A percentile compares a stretch with the other conserved stretches of the same genome.
Evolutionary conservation across 768 basidiomycete species (phyloP).

Genomic region (Phylloporus rhodoxanthus): DNA sequence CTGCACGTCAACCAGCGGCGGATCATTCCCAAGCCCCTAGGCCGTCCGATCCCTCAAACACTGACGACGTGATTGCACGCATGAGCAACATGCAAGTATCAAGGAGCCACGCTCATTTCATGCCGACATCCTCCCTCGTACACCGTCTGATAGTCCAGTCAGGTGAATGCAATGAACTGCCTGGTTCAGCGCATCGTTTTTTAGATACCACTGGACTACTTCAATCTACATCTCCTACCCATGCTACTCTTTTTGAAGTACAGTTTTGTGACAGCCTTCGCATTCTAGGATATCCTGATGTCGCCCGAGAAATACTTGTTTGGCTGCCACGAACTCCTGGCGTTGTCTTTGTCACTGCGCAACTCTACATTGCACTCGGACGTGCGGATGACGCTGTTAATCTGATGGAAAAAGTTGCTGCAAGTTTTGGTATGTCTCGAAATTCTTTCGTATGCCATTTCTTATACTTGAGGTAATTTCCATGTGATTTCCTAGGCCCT

Average conservation of each 20-base stretch:
- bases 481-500: constrained; percentile 34
- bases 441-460: neutral
- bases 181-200: constrained; percentile 62
- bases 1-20: constrained; percentile 53
- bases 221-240: constrained; percentile 61
- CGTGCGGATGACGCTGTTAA: constrained; percentile 68
- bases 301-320: constrained; percentile 58
- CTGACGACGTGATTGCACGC: constrained; percentile 59
- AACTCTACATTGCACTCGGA: constrained; percentile 60
- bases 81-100: constrained; percentile 75
- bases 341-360: constrained; percentile 65
- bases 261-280: constrained; percentile 68
- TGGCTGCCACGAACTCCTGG: constrained; percentile 79
- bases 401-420: constrained; percentile 68
- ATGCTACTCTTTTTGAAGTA: constrained; percentile 63
- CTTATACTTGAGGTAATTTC: too few relatives aligned
- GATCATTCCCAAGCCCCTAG: constrained; percentile 29
- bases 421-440: constrained; percentile 59
- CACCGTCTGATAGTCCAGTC: constrained; percentile 56
- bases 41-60: constrained; percentile 33
- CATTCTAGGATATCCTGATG: constrained; percentile 52
- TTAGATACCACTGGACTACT: constrained; percentile 63
- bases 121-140: constrained; percentile 56
- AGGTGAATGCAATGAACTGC: constrained; percentile 44
- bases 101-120: constrained; percentile 38